Evolutionary conservation across 78 protist genomes (phyloP).

Genomic region (Dictyostelium intermedium): DNA sequence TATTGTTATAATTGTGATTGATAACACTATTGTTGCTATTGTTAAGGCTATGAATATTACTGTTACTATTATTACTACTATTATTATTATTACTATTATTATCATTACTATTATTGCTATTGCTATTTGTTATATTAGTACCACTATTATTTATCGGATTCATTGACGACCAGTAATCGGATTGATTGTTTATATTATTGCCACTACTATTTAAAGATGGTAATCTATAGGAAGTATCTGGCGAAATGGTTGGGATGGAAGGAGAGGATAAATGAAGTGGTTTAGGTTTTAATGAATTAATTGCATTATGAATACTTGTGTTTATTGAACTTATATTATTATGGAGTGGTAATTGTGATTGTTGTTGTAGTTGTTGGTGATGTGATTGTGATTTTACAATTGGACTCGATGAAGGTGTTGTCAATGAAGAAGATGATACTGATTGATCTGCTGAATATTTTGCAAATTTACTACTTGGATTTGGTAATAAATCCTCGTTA

Average conservation of each 20-base stretch:
- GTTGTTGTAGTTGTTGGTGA: background rate
- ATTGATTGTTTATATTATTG: background rate
- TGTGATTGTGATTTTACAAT: background rate
- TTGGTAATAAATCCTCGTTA: background rate
- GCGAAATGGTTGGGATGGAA: background rate
- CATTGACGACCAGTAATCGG: background rate
- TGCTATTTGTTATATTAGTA: background rate
- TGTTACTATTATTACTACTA: background rate
- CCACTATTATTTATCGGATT: background rate
- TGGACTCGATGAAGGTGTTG: background rate
- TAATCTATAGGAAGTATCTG: background rate
- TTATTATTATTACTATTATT: background rate
- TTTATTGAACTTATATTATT: conserved; percentile 20
- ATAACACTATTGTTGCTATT: background rate
- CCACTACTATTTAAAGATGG: background rate
- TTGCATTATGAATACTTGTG: conserved; percentile 9
- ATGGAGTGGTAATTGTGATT: background rate
- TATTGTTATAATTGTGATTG: background rate
- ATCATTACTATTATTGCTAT: background rate
- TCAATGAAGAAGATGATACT: background rate
- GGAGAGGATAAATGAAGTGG: background rate
- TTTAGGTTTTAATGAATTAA: background rate
- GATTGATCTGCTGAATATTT: background rate
- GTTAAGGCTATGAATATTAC: background rate
- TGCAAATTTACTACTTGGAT: background rate